phyloP scores from a whole-genome alignment of 2,329 filamentous ascomycete species.

The Ramichloridium luteum region DNA sequence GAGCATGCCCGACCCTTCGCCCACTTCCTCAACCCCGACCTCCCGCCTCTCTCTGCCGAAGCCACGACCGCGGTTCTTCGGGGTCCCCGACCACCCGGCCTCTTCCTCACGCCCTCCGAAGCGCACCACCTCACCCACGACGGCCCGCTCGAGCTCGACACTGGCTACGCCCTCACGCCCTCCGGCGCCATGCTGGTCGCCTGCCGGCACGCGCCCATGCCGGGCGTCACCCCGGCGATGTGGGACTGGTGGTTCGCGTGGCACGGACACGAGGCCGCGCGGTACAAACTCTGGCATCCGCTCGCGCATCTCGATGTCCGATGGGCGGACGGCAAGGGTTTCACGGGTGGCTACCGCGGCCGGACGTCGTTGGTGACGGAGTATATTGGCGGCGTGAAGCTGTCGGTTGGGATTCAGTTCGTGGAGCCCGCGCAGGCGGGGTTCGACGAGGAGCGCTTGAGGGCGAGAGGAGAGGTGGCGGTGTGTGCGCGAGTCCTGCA shows the following conservation, averaged over 20 bases:
- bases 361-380: not conserved
- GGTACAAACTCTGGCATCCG: constrained; percentile 1
- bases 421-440: not conserved
- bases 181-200: not conserved
- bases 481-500: not conserved
- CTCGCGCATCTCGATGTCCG: not conserved
- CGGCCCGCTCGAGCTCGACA: not conserved
- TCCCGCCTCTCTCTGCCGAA: not conserved
- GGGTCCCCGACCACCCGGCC: not conserved
- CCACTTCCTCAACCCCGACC: not conserved
- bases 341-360: not conserved
- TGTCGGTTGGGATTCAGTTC: not conserved
- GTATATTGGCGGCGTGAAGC: not conserved
- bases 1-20: not conserved
- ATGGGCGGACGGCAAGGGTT: not conserved
- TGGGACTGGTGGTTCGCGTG: not conserved
- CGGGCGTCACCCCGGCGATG: not conserved
- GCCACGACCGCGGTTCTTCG: not conserved
- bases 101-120: not conserved
- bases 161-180: not conserved
- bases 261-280: not conserved
- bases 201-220: not conserved
- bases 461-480: not conserved
- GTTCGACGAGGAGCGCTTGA: not conserved
- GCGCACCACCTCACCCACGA: not conserved